Percentiles rank a stretch among this genome's conserved stretches.
These are phyloP conservation scores for Hygrocybe punicea DNA, from an alignment of 768 basidiomycete genomes.

Conservation along the genomic window DNA sequence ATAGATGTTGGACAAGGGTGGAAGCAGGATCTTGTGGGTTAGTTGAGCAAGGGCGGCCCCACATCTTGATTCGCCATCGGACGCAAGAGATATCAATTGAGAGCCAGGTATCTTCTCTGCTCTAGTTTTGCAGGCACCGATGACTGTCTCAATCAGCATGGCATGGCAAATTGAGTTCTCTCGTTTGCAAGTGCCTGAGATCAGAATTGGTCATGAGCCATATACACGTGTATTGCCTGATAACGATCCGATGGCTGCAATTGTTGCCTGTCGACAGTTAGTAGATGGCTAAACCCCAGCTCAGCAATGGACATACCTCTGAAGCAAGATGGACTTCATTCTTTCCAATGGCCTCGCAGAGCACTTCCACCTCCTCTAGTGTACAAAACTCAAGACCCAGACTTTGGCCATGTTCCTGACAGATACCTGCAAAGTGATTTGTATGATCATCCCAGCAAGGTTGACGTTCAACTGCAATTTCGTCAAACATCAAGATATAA, in stretches of 20 bases:
- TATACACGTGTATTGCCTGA: conserved; percentile 11
- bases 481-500: neutral
- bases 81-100: neutral
- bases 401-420: conserved; percentile 6
- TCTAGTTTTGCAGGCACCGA: neutral
- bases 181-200: too few species aligned
- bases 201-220: too few species aligned
- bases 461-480: neutral
- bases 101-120: neutral
- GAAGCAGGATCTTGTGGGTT: conserved; percentile 17
- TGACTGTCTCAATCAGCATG: neutral
- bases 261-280: neutral
- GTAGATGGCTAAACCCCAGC: neutral
- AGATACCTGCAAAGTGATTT: conserved; percentile 19
- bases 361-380: conserved; percentile 3
- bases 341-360: neutral
- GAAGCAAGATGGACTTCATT: neutral
- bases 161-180: too few species aligned
- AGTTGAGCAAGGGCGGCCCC: conserved; percentile 21
- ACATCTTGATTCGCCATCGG: conserved; percentile 29
- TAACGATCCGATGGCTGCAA: conserved; percentile 25
- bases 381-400: conserved; percentile 12
- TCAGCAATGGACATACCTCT: conserved; percentile 5
- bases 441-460: conserved; percentile 17
- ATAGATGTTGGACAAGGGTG: conserved; percentile 22